Conservation (phyloP, 176 grass and related monocot genomes). For the Avena insularis region DNA sequence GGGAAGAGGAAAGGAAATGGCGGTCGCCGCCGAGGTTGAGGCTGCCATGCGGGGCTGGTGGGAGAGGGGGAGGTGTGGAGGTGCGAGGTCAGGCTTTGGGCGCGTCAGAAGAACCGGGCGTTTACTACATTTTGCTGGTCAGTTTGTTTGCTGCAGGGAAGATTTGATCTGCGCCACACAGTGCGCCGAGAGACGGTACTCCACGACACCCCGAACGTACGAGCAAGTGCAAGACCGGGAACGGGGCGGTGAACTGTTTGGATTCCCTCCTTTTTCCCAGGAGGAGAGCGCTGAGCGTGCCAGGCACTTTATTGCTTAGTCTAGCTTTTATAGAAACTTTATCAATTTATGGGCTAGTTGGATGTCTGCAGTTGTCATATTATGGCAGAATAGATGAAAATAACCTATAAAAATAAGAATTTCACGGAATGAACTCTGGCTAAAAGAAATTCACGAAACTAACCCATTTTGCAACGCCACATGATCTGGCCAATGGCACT, state of each 20-base stretch:
- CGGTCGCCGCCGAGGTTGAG: conserved; percentile 22
- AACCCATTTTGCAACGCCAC: too few relatives aligned
- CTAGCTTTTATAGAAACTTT: too few relatives aligned
- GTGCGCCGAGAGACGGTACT: conserved; percentile 25
- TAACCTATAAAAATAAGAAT: too few relatives aligned
- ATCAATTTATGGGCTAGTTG: too few relatives aligned
- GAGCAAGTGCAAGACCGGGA: neutral
- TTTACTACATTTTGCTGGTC: conserved; percentile 34
- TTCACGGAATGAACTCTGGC: too few relatives aligned
- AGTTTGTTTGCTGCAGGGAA: neutral
- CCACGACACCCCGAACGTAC: conserved; percentile 20
- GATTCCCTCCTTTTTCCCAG: neutral
- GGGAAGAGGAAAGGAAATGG: conserved; percentile 29
- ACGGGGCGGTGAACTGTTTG: neutral
- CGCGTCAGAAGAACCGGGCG: conserved; percentile 15
- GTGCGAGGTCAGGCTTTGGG: neutral
- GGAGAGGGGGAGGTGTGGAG: neutral
- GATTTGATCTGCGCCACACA: conserved; percentile 51
- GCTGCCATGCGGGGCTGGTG: conserved; percentile 38
- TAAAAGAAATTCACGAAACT: too few relatives aligned
- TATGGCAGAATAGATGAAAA: too few relatives aligned
- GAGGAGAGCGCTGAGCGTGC: too few relatives aligned
- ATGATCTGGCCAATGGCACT: too few relatives aligned
- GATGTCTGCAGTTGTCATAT: too few relatives aligned
- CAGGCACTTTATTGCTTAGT: too few relatives aligned